Evolutionary conservation across 2,329 filamentous ascomycete species (phyloP).

Genomic region (Clarireedia hainanense): DNA sequence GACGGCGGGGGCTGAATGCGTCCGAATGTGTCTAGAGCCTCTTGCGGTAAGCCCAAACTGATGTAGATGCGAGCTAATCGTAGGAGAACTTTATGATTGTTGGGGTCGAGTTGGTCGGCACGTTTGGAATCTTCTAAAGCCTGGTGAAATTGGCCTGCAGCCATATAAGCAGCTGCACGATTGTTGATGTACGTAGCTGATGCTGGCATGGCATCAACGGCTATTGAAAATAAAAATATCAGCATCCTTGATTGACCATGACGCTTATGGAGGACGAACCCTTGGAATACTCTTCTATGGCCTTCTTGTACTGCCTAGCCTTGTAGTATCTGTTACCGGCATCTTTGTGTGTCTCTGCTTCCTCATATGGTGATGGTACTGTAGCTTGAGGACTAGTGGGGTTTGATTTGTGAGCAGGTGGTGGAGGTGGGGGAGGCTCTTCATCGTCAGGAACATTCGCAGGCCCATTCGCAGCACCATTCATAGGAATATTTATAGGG

Average conservation of each 20-base stretch:
- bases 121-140: conserved; percentile 82
- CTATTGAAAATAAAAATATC: conserved; percentile 39
- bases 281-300: conserved; percentile 91
- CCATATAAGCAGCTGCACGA: conserved; percentile 90
- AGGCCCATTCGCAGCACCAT: conserved; percentile 37
- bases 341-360: conserved; percentile 87
- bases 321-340: conserved; percentile 97
- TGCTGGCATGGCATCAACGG: conserved; percentile 77
- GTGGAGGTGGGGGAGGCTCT: conserved; percentile 45
- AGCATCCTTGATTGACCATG: conserved; percentile 1
- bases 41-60: conserved; percentile 74
- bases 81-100: conserved; percentile 81
- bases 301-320: conserved; percentile 78
- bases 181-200: conserved; percentile 91
- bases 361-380: conserved; percentile 42
- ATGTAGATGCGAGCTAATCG: conserved; percentile 87
- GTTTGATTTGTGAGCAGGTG: conserved; percentile 64
- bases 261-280: conserved; percentile 43
- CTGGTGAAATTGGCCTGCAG: conserved; percentile 66
- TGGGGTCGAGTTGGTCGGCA: conserved; percentile 75
- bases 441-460: conserved; percentile 15
- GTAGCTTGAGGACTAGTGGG: conserved; percentile 49
- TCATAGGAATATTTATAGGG: conserved; percentile 17
- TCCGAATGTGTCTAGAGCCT: conserved; percentile 75
- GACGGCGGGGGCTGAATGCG: conserved; percentile 75